Percentiles rank a stretch among this genome's conserved stretches.
Conservation (phyloP, 2,329 filamentous ascomycete species). For the Stagonosporopsis cucurbitacearum region DNA sequence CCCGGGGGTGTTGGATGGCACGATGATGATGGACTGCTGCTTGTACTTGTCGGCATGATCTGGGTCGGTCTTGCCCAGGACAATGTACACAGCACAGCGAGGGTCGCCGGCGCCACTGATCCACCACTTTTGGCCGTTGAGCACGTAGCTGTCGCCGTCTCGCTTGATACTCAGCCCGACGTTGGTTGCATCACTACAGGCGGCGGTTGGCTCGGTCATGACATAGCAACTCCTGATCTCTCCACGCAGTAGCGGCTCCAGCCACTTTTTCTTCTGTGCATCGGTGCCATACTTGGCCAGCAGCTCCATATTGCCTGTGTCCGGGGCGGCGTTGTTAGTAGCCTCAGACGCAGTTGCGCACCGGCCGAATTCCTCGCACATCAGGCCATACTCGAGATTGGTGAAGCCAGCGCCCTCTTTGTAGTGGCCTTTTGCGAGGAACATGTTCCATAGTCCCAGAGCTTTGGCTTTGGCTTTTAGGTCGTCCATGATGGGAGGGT, state of each 20-base stretch:
- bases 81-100: slow-evolving; percentile 87
- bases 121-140: slow-evolving; percentile 99
- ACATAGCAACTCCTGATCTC: slow-evolving; percentile 85
- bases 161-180: slow-evolving; percentile 79
- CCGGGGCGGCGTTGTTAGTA: slow-evolving; percentile 76
- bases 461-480: slow-evolving; percentile 81
- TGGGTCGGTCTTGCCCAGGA: slow-evolving; percentile 89
- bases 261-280: slow-evolving; percentile 81
- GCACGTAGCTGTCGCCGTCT: slow-evolving; percentile 83
- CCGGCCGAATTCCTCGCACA: slow-evolving; percentile 91
- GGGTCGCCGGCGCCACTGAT: slow-evolving; percentile 91
- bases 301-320: slow-evolving; percentile 94
- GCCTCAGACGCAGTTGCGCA: slow-evolving; percentile 71
- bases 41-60: slow-evolving; percentile 76
- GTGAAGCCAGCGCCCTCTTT: slow-evolving; percentile 89
- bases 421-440: slow-evolving; percentile 91
- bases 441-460: slow-evolving; percentile 95
- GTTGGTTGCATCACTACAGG: slow-evolving; percentile 88
- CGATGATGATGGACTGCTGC: slow-evolving; percentile 90
- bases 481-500: slow-evolving; percentile 82
- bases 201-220: slow-evolving; percentile 88
- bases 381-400: slow-evolving; percentile 81
- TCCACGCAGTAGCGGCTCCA: slow-evolving; percentile 78
- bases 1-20: slow-evolving; percentile 78
- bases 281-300: slow-evolving; percentile 87